Conservation (phyloP, 192 early-diverging fungal genomes). For the Linnemannia elongata region DNA sequence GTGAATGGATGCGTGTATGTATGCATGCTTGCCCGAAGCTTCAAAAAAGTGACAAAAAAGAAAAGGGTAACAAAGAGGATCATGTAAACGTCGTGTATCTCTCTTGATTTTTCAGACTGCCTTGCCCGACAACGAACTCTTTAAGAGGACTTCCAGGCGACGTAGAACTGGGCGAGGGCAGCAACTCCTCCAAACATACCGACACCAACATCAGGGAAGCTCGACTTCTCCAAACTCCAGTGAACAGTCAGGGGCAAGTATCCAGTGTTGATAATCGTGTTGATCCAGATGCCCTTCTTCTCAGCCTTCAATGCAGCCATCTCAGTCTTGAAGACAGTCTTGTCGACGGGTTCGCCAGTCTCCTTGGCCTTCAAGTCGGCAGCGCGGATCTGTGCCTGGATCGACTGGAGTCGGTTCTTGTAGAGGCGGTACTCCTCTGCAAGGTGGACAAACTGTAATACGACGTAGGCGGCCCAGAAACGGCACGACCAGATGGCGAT, state of each 20-base stretch:
- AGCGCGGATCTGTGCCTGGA: constrained; percentile 72
- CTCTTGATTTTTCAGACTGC: not conserved
- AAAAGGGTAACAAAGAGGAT: not conserved
- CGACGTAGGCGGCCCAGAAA: constrained; percentile 96
- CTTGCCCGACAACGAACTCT: not conserved
- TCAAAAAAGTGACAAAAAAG: not conserved
- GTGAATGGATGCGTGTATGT: not conserved
- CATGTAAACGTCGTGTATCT: not conserved
- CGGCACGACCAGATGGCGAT: constrained; percentile 95
- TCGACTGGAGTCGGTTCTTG: constrained; percentile 59
- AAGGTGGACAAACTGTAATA: constrained; percentile 89
- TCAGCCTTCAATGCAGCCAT: constrained; percentile 70
- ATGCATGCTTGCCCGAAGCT: not conserved
- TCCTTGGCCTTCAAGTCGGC: constrained; percentile 60
- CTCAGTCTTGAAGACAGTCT: constrained; percentile 74
- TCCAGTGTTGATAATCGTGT: constrained; percentile 89
- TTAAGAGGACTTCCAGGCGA: constrained; percentile 82
- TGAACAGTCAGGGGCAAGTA: constrained; percentile 93
- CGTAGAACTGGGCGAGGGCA: constrained; percentile 84
- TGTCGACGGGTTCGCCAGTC: constrained; percentile 56
- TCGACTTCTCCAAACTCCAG: constrained; percentile 89
- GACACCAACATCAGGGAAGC: constrained; percentile 93
- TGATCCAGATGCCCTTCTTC: constrained; percentile 73
- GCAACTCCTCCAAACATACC: constrained; percentile 96
- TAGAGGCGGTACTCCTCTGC: constrained; percentile 75